Evolutionary conservation across 306 rosid species (phyloP).

Genomic region (Begonia masoniana): DNA sequence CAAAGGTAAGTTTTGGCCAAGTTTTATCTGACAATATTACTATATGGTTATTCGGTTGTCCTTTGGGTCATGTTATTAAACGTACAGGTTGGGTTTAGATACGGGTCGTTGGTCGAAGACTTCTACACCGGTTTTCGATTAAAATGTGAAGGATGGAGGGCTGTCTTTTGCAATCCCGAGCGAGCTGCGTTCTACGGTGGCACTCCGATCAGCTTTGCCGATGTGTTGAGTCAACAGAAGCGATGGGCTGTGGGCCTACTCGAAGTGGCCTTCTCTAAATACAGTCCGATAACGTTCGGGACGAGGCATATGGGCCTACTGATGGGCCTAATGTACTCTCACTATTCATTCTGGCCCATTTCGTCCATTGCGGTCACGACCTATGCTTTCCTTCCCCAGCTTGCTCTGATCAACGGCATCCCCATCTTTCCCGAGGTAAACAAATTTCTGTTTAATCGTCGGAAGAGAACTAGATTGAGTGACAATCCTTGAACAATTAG

Average conservation of each 20-base stretch:
- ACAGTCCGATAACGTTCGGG: slow-evolving; percentile 15
- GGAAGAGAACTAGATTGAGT: too few relatives aligned
- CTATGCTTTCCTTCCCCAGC: slow-evolving; percentile 24
- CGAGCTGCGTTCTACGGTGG: slow-evolving; percentile 22
- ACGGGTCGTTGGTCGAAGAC: slow-evolving; percentile 24
- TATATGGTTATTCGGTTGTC: too few relatives aligned
- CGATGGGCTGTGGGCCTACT: slow-evolving; percentile 20
- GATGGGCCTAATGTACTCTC: slow-evolving; percentile 17
- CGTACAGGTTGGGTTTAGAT: slow-evolving; percentile 21
- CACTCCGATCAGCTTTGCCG: slow-evolving; percentile 18
- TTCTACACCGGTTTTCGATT: slow-evolving; percentile 10
- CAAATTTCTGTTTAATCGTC: too few relatives aligned
- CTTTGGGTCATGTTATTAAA: background rate
- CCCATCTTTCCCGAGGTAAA: slow-evolving; percentile 24
- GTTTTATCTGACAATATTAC: too few relatives aligned
- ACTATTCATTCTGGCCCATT: slow-evolving; percentile 13
- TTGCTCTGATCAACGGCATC: slow-evolving; percentile 24
- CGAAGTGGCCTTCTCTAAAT: slow-evolving; percentile 17
- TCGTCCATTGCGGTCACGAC: slow-evolving; percentile 16
- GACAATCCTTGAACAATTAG: too few relatives aligned
- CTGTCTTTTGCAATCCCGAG: slow-evolving; percentile 18
- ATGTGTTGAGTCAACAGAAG: slow-evolving; percentile 13
- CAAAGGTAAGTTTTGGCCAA: slow-evolving; percentile 10
- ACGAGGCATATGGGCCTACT: slow-evolving; percentile 6
- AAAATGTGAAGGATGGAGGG: slow-evolving; percentile 26